Base-by-base conservation (phyloP, 352 stramenopile genomes). In the Globisporangium rhizosaccharum region DNA sequence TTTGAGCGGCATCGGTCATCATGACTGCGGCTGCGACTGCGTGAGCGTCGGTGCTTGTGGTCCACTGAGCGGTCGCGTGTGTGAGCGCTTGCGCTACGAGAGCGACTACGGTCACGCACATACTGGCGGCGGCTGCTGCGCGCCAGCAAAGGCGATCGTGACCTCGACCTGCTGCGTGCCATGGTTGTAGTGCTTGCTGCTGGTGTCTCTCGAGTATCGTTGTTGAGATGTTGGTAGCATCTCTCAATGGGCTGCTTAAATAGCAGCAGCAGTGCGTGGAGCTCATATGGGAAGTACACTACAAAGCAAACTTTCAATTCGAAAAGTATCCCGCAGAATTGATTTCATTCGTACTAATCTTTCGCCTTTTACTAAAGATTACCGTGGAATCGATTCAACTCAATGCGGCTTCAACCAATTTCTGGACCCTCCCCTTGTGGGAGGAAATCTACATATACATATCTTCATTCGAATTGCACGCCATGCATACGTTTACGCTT, bases 351-450 rank as follows among this genome's bases (percentile, higher is more conserved):
- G 74, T 70, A 88, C 61, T 83, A 93, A 95, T 94, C 86, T 95
- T 95, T 95, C 86, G 86, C 86, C 86, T 96, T 96, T 94, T 94
- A 94, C 84, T 94, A 96, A 91, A 93, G 84, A 94, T 92, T 93
- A 89, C 84, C 82, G 86, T 95, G 86, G 75, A 75, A 85, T 90
- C 73, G 76, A 85, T 74, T 90, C 74, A 78, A 59, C 53, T 59
- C 57, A 76, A 76, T 87, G 76, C 75, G 78, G 76, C 76, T 87
- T 90, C 73, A 87, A 70, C 67, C 59, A 87, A 89, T 90, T 90
- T 92, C 76, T 79, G 47, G 36, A 51, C 15, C 49, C 56, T 56
- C 47, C 56, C 56, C 56, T 61, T 18, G 56, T 61, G 56, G 56
- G 47, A 56, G 56, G 56, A 53, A 48, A 15, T 6, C 6, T 6